Percentiles rank a stretch among this genome's conserved stretches.
These are phyloP conservation scores for Yamadazyma atlantica DNA, from an alignment of 1,139 yeast species.

Conservation along the genomic window DNA sequence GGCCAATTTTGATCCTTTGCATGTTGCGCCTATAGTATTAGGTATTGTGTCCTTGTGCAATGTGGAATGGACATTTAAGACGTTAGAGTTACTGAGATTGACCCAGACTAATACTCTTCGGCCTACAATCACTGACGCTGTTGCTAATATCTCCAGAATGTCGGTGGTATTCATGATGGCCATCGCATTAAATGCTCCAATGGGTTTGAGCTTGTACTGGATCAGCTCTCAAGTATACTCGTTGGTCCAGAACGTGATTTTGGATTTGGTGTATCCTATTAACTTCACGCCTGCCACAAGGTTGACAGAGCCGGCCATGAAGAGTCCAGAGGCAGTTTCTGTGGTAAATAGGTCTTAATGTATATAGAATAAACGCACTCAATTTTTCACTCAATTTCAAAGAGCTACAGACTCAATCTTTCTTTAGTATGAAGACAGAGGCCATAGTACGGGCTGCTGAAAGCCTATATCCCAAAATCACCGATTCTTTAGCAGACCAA, in stretches of 20 bases:
- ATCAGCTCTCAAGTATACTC: slow-evolving; percentile 78
- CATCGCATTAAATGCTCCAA: slow-evolving; percentile 80
- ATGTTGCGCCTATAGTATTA: slow-evolving; percentile 64
- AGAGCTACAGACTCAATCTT: too few relatives aligned
- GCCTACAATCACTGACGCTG: slow-evolving; percentile 61
- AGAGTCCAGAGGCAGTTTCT: background rate
- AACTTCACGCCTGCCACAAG: slow-evolving; percentile 45
- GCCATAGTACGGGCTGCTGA: slow-evolving; percentile 3
- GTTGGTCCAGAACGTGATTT: slow-evolving; percentile 66
- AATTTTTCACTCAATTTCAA: background rate
- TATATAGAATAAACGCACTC: background rate
- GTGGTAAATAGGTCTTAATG: background rate
- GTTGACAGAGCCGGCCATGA: background rate
- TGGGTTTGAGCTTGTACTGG: slow-evolving; percentile 83
- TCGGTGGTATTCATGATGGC: slow-evolving; percentile 83
- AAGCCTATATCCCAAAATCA: slow-evolving; percentile 6
- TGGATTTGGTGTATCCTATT: slow-evolving; percentile 68
- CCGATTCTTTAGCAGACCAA: slow-evolving; percentile 5
- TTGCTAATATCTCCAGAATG: slow-evolving; percentile 66
- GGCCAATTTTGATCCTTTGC: slow-evolving; percentile 60
- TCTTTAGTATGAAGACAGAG: background rate
- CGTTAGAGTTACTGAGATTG: slow-evolving; percentile 50
- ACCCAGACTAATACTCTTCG: slow-evolving; percentile 42
- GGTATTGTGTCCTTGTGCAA: slow-evolving; percentile 74
- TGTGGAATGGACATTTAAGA: slow-evolving; percentile 70